phyloP scores from a whole-genome alignment of 495 filamentous ascomycete genomes.

The Symbiotaphrina buchneri region DNA sequence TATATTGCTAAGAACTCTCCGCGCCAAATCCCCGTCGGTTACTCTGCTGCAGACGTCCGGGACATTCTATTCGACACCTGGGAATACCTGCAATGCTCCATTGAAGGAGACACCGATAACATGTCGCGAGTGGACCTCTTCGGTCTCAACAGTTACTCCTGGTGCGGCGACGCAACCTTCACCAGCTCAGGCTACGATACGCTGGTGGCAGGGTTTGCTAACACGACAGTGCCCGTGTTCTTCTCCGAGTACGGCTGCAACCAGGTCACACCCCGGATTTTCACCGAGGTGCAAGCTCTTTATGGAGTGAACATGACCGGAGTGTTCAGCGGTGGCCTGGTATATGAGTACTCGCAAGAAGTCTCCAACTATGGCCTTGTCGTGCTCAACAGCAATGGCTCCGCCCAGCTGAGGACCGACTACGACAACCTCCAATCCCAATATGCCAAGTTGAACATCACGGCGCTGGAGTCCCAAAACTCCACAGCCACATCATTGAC shows the following conservation, averaged over 20 bases:
- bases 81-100: constrained; percentile 68
- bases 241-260: constrained; percentile 97
- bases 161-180: constrained; percentile 68
- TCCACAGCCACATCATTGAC: constrained; percentile 23
- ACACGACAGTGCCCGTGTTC: constrained; percentile 67
- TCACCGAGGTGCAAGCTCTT: constrained; percentile 60
- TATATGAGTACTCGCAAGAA: constrained; percentile 75
- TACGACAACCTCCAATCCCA: constrained; percentile 55
- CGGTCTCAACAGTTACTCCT: constrained; percentile 86
- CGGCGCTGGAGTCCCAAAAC: constrained; percentile 32
- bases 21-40: constrained; percentile 62
- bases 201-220: constrained; percentile 45
- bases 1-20: constrained; percentile 54
- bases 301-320: constrained; percentile 63
- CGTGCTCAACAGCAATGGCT: constrained; percentile 37
- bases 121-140: constrained; percentile 62
- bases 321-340: constrained; percentile 64
- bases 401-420: constrained; percentile 40
- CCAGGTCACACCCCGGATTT: constrained; percentile 49
- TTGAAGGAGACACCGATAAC: constrained; percentile 36
- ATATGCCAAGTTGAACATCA: constrained; percentile 51
- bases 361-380: constrained; percentile 55
- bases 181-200: constrained; percentile 45
- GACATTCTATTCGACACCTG: constrained; percentile 54
- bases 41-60: constrained; percentile 88